Evolutionary conservation across 345 rosid species (phyloP).

Genomic region (Hypericum androsaemum): DNA sequence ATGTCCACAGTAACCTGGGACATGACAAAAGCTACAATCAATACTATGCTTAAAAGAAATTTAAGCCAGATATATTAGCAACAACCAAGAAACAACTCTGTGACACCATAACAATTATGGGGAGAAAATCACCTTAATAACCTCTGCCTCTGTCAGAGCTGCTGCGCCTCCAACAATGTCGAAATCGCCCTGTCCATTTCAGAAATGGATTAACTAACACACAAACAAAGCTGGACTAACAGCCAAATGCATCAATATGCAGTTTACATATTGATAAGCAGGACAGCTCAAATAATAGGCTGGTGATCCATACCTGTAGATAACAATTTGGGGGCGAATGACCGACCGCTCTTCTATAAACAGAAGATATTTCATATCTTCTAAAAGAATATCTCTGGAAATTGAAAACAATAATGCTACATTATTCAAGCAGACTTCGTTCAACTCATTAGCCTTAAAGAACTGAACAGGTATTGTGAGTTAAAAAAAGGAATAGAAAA

Average conservation of each 20-base stretch:
- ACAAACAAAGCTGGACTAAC: background rate
- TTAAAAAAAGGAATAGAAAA: background rate
- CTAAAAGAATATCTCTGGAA: conserved; percentile 80
- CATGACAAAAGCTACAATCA: conserved; percentile 7
- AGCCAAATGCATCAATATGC: too few relatives aligned
- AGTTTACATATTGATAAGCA: too few relatives aligned
- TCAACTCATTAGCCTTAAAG: conserved; percentile 3
- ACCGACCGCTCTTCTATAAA: conserved; percentile 84
- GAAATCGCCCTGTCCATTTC: conserved; percentile 67
- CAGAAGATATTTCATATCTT: conserved; percentile 71
- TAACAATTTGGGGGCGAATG: conserved; percentile 87
- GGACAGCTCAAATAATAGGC: background rate
- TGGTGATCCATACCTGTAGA: conserved; percentile 53
- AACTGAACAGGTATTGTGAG: conserved; percentile 1
- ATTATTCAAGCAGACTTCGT: background rate
- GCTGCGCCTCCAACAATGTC: conserved; percentile 88
- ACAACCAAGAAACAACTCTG: background rate
- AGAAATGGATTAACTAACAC: conserved; percentile 11
- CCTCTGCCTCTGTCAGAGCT: conserved; percentile 83
- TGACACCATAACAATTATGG: background rate
- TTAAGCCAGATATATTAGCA: background rate
- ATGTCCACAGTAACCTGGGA: conserved; percentile 71
- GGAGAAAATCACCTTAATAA: conserved; percentile 44
- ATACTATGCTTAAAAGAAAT: background rate
- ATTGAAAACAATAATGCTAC: conserved; percentile 10